These are phyloP conservation scores for Fibroporia radiculosa DNA, from an alignment of 768 basidiomycete species.

Conservation along the genomic window DNA sequence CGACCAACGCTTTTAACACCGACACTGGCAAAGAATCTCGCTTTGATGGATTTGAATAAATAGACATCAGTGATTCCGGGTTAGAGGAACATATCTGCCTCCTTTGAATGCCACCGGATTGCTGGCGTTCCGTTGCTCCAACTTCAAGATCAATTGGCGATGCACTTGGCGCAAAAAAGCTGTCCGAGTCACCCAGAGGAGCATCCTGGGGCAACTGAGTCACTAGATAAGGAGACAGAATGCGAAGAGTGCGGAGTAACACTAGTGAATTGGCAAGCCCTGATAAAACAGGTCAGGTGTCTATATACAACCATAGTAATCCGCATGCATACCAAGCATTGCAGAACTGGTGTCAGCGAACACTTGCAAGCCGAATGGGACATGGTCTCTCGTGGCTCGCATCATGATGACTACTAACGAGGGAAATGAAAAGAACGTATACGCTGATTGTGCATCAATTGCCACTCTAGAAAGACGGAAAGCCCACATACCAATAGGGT, in stretches of 20 bases:
- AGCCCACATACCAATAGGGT: conserved; percentile 43
- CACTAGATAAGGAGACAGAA: conserved; percentile 47
- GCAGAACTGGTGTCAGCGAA: conserved; percentile 46
- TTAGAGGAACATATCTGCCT: no score
- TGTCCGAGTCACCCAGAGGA: conserved; percentile 11
- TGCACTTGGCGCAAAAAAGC: conserved; percentile 16
- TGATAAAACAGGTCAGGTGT: conserved; percentile 17
- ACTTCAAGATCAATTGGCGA: conserved; percentile 14
- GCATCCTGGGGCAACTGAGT: not conserved
- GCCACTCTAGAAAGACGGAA: not conserved
- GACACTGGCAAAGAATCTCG: no score
- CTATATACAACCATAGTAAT: not conserved
- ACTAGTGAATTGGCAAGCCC: conserved; percentile 58
- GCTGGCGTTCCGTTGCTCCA: conserved; percentile 1
- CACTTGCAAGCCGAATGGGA: conserved; percentile 39
- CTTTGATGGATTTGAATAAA: no score
- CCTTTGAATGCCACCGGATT: no score
- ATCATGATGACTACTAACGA: conserved; percentile 46
- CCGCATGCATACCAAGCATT: conserved; percentile 38
- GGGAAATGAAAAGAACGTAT: conserved; percentile 51
- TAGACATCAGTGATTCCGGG: no score
- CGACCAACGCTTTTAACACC: no score
- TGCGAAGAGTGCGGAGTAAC: conserved; percentile 62
- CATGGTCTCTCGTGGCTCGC: conserved; percentile 36
- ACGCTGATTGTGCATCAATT: conserved; percentile 33